Base-by-base conservation (phyloP, 192 early-diverging fungal species). In the Coemansia sp. region DNA sequence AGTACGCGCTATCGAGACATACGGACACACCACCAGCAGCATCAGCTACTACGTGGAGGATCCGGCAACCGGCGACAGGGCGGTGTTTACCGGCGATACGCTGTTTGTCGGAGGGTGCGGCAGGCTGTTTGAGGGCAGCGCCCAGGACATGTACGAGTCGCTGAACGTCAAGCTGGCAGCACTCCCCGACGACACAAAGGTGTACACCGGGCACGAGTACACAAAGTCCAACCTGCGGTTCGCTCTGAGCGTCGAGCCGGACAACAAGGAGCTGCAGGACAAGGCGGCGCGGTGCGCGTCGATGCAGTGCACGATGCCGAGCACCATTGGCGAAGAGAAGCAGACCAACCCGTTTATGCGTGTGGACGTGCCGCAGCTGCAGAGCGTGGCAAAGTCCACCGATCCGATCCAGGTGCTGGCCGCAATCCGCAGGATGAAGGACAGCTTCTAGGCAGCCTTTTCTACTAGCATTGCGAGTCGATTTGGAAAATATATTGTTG, bases 161-260 rank as follows among this genome's bases (percentile, higher is more conserved):
- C 78, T 98, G 20, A 76, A 79, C 43, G 74, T 77, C 1, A 81
- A 76, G 22, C 67, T 98, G 13, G 89, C 76, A 0, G 42, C 46
- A 1, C 74, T 98, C 14, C 93, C 91, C 0, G 53, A 76, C 9
- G 86, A 90, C 26, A 97, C 94, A 1, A 69, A 81, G 46, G 91
- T 97, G 6, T 97, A 87, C 45, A 92, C 87, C 62, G 91, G 93
- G 2, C 93, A 98, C 58, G 95, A 98, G 65, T 98, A 98, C 52
- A 98, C 93, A 3, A 52, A 53, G 5, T 58, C 76, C 9, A 87
- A 90, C 52, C 64, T 86, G 11, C 53, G 80, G 50, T 96, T 96
- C 80, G 92, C 93, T 0, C 57, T 59, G 5, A 70, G 75, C 8
- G 77, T 96, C 17, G 92, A 95, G n/a, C 85, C 86, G 0, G 47